Base-by-base conservation (phyloP, 345 rosid species). In the Anastatica hierochuntica region DNA sequence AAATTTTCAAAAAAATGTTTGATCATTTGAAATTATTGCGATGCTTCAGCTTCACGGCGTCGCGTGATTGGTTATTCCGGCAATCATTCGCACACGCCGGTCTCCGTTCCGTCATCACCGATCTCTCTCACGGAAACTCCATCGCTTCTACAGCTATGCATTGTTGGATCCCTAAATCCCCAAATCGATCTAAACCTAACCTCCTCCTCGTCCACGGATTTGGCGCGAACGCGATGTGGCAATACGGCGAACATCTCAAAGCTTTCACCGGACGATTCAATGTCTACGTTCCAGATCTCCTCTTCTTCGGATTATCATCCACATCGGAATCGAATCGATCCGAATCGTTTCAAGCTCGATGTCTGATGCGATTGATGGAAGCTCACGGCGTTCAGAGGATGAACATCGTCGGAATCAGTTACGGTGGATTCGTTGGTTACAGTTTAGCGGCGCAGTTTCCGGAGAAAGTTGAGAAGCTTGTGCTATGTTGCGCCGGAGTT, bases 161-260 rank as follows among this genome's bases (percentile, higher is more conserved):
- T 33, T 78, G 85, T 14, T 88, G 94, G 94, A 72, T 78, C 20
- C 96, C 94, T 8, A 77, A 73, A 43, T 17, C 0, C 21, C 69
- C 30, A 10, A 68, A 51, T 4, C 41, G 14, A 13, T 58, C 72
- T 0, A 77, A 61, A 56, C 94, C 90, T 1, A 69, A 73, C 15
- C 88, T 83, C 10, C 52, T 84, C 10, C 84, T 88, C 18, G 54
- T 88, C 56, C 94, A 84, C 8, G 88, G 94, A 1, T 80, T 88
- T 10, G 88, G 96, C 0, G 90, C 96, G 6, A 82, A 84, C 26
- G 94, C 96, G 0, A 77, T 80, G 85, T 84, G 94, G 94, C 94
- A 88, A 61, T 84, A 77, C 43, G 75, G 73, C 0, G 80, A 78
- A 13, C 76, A 71, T 24, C 76, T 88, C 49, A 75, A 72, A 8